phyloP scores from a whole-genome alignment of 2,329 filamentous ascomycete species.

The Lasiodiplodia citricola region DNA sequence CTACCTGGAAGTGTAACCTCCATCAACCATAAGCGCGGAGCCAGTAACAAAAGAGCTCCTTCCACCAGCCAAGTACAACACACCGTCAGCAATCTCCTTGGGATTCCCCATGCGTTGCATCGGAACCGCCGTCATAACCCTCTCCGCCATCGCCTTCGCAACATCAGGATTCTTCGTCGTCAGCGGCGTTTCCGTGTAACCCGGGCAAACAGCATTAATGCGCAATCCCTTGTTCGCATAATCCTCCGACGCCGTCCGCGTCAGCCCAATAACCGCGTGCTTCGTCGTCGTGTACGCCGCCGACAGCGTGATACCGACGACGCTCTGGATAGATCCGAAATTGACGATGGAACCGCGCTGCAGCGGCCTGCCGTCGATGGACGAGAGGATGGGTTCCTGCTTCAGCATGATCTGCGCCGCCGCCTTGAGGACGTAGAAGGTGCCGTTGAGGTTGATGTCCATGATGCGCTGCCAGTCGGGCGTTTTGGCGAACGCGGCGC shows the following conservation, averaged over 20 bases:
- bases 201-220: slow-evolving; percentile 65
- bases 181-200: slow-evolving; percentile 54
- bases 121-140: slow-evolving; percentile 42
- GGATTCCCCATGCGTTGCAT: slow-evolving; percentile 49
- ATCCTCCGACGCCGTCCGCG: slow-evolving; percentile 58
- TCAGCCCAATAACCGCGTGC: slow-evolving; percentile 61
- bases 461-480: too few species aligned
- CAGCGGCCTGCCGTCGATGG: slow-evolving; percentile 46
- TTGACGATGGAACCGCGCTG: slow-evolving; percentile 55
- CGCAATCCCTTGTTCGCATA: slow-evolving; percentile 60
- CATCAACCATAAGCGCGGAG: slow-evolving; percentile 49
- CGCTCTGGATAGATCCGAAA: slow-evolving; percentile 59
- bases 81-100: slow-evolving; percentile 59
- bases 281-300: slow-evolving; percentile 59
- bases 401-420: slow-evolving; percentile 63
- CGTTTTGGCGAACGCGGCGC: slow-evolving; percentile 51
- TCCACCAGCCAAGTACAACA: slow-evolving; percentile 54
- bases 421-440: slow-evolving; percentile 56
- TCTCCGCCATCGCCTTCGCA: neutral
- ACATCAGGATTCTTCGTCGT: neutral
- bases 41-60: slow-evolving; percentile 58
- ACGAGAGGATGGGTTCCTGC: slow-evolving; percentile 47
- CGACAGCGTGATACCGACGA: slow-evolving; percentile 46
- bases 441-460: slow-evolving; percentile 41
- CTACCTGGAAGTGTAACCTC: slow-evolving; percentile 27